Evolutionary conservation across 441 rosid genomes (phyloP).

Genomic region (Adansonia madagascariensis): DNA sequence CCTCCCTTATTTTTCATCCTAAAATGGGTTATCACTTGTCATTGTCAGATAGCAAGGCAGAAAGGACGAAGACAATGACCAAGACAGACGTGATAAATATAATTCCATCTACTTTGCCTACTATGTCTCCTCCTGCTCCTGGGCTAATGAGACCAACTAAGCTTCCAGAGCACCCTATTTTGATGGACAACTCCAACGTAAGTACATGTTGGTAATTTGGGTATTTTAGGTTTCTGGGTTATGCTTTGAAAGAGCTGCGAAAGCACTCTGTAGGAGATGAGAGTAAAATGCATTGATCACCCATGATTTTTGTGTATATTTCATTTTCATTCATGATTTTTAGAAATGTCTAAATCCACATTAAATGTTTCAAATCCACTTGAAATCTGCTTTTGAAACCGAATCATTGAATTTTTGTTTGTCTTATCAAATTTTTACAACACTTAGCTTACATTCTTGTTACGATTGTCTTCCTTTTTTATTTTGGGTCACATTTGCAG

Average conservation of each 20-base stretch:
- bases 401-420: background rate
- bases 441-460: background rate
- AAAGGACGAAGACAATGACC: too few relatives aligned
- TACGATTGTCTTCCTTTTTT: background rate
- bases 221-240: too few relatives aligned
- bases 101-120: conserved; percentile 38
- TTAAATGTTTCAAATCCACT: background rate
- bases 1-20: background rate
- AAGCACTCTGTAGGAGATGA: too few relatives aligned
- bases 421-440: background rate
- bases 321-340: too few relatives aligned
- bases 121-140: conserved; percentile 44
- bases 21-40: background rate
- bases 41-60: background rate
- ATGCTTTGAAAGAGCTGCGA: background rate
- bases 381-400: background rate
- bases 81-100: conserved; percentile 24
- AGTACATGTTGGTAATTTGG: background rate
- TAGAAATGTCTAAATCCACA: too few relatives aligned
- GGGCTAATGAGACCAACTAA: background rate
- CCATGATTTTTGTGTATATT: too few relatives aligned
- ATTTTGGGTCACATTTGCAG: conserved; percentile 3
- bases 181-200: background rate
- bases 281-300: too few relatives aligned
- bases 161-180: conserved; percentile 6